Evolutionary conservation across 208 protist genomes (phyloP), one percentile per base, ranked within the genome.

Genomic region (Leishmania lainsoni): DNA sequence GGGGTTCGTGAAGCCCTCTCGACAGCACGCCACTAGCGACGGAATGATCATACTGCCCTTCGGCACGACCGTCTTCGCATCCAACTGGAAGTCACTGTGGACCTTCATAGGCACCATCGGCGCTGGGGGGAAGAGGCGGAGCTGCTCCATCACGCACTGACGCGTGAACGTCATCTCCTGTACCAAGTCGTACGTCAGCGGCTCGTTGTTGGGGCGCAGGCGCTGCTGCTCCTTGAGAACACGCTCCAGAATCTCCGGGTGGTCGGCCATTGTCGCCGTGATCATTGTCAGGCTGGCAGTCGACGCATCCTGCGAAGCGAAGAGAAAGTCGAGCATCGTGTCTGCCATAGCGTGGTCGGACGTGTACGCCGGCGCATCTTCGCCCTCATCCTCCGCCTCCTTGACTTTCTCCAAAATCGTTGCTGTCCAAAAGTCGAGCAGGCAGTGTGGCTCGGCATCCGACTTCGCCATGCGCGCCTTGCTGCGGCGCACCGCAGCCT

Each of bases 291-390:
- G 80, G 58, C 97, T 92, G 9, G 96, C 93, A 12, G 93, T 96
- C 32, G 90, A 94, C 48, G 90, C 94, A 49, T 94, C 94, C 86
- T 98, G 95, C n/a, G 93, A 97, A 42, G 97, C 97, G 86, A 99
- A 98, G 73, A 99, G 89, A 79, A 99, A 99, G 86, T 97, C 93
- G 16, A 99, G 87, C 73, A 98, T 93, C 39, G 91, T 96, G 80
- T 95, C 94, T 1, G 96, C 96, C 84, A 98, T 97, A 68, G 91
- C 93, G 81, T 98, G 86, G 86, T 98, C 91, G 0, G 79, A 74
- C 51, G 94, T 76, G 87, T 95, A 96, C 16, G 87, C 76, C 48
- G 93, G 93, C 61, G 93, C 79, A 76, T 94, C 89, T 35, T 81
- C 85, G 75, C 92, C 92, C 77, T 91, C 92, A 80, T 92, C 94